phyloP scores from a whole-genome alignment of 768 basidiomycete species.

The Suillus subluteus region DNA sequence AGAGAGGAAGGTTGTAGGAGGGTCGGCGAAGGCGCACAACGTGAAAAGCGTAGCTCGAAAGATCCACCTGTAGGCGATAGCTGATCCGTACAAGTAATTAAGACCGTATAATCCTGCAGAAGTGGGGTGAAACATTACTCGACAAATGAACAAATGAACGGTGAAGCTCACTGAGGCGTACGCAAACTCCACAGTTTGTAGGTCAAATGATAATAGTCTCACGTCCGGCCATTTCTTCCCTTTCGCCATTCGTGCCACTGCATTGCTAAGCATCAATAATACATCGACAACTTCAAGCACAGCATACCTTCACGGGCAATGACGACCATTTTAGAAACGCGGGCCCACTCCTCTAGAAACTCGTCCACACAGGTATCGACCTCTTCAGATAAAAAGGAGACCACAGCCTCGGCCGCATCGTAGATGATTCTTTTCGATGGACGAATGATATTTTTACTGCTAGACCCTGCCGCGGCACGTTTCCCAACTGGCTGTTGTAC shows the following conservation, averaged over 20 bases:
- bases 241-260: conserved; percentile 85
- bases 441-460: conserved; percentile 61
- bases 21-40: conserved; percentile 33
- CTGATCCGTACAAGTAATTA: conserved; percentile 80
- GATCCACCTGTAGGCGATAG: conserved; percentile 68
- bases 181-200: conserved; percentile 90
- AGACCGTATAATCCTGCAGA: conserved; percentile 70
- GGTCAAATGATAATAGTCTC: conserved; percentile 84
- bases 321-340: conserved; percentile 92
- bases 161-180: conserved; percentile 59
- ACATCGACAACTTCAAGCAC: not conserved
- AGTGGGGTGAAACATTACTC: not conserved
- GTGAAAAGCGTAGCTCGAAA: conserved; percentile 75
- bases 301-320: conserved; percentile 85
- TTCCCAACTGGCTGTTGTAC: conserved; percentile 86
- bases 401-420: conserved; percentile 85
- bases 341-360: conserved; percentile 91
- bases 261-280: conserved; percentile 11
- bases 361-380: conserved; percentile 89
- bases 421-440: conserved; percentile 89
- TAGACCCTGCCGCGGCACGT: conserved; percentile 55
- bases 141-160: not conserved
- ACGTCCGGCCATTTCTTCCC: conserved; percentile 74
- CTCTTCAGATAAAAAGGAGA: conserved; percentile 86
- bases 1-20: conserved; percentile 22